These are phyloP conservation scores for Nigrograna mackinnonii DNA, from an alignment of 2,329 filamentous ascomycete species.

Conservation along the genomic window DNA sequence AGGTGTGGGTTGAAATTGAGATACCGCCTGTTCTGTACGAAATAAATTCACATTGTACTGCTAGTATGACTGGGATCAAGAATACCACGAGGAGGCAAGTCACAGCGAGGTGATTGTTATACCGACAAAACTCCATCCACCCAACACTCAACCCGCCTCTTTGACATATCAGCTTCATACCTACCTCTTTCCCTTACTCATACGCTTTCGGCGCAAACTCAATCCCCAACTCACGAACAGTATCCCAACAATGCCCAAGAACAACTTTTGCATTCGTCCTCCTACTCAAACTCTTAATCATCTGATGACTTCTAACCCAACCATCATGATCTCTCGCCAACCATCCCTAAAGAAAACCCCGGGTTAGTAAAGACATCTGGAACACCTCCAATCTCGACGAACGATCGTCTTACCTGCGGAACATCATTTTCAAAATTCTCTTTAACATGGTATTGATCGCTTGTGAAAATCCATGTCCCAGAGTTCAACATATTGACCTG, in stretches of 20 bases:
- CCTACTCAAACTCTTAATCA: constrained; percentile 29
- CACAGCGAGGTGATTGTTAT: too few species aligned
- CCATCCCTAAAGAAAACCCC: too few species aligned
- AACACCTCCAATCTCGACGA: too few species aligned
- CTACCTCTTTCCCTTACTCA: constrained; percentile 12
- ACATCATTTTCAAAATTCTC: constrained; percentile 38
- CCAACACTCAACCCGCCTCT: too few species aligned
- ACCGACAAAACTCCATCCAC: too few species aligned
- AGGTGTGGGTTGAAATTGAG: too few species aligned
- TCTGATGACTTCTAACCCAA: constrained; percentile 37
- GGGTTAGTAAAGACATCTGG: too few species aligned
- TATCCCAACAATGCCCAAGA: constrained; percentile 34
- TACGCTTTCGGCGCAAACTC: constrained; percentile 29
- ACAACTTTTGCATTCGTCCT: constrained; percentile 29
- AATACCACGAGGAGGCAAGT: too few species aligned
- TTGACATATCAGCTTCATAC: background rate
- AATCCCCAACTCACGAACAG: constrained; percentile 22
- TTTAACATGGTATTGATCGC: constrained; percentile 42
- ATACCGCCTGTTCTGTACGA: too few species aligned
- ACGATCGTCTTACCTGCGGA: too few species aligned
- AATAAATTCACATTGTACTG: too few species aligned
- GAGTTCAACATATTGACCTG: constrained; percentile 39
- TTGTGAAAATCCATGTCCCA: constrained; percentile 43
- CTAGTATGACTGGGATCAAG: too few species aligned
- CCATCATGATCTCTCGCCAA: constrained; percentile 39